Percentiles rank a stretch among this genome's conserved stretches.
phyloP scores from a whole-genome alignment of 805 yeast genomes.

The Wickerhamomyces hampshirensis region DNA sequence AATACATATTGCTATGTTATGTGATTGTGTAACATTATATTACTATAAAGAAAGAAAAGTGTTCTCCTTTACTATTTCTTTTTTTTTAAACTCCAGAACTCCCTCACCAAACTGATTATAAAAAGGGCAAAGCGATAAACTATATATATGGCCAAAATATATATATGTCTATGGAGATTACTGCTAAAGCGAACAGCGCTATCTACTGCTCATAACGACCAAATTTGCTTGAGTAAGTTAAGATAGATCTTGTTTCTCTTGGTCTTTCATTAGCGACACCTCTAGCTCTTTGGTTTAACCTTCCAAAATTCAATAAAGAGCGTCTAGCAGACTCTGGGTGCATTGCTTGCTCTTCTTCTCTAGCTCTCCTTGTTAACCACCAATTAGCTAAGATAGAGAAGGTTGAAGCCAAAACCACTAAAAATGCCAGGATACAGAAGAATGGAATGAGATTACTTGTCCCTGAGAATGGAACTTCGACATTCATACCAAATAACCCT shows the following conservation, averaged over 20 bases:
- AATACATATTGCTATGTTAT: too few species aligned
- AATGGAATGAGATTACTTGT: slow-evolving; percentile 52
- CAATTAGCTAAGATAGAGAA: slow-evolving; percentile 38
- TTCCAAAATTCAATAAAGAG: slow-evolving; percentile 27
- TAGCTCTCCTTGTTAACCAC: slow-evolving; percentile 33
- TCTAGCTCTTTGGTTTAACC: slow-evolving; percentile 12
- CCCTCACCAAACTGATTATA: too few species aligned
- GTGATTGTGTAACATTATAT: too few species aligned
- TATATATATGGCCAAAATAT: too few species aligned
- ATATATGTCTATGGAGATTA: too few species aligned
- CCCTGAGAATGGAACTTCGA: slow-evolving; percentile 69
- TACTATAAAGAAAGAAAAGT: too few species aligned
- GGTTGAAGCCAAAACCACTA: slow-evolving; percentile 35
- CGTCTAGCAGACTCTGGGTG: slow-evolving; percentile 21
- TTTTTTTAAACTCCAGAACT: too few species aligned
- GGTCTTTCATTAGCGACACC: slow-evolving; percentile 15
- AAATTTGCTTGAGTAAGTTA: slow-evolving; percentile 22
- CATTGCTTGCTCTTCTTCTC: slow-evolving; percentile 23
- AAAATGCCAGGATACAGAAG: slow-evolving; percentile 57
- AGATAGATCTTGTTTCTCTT: slow-evolving; percentile 25
- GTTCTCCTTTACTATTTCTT: too few species aligned
- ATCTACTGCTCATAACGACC: slow-evolving; percentile 20
- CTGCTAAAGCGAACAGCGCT: too few species aligned
- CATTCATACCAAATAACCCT: slow-evolving; percentile 96
- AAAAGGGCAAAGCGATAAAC: too few species aligned